Conservation (phyloP, 805 yeast genomes). For the Ogataea degrootiae region DNA sequence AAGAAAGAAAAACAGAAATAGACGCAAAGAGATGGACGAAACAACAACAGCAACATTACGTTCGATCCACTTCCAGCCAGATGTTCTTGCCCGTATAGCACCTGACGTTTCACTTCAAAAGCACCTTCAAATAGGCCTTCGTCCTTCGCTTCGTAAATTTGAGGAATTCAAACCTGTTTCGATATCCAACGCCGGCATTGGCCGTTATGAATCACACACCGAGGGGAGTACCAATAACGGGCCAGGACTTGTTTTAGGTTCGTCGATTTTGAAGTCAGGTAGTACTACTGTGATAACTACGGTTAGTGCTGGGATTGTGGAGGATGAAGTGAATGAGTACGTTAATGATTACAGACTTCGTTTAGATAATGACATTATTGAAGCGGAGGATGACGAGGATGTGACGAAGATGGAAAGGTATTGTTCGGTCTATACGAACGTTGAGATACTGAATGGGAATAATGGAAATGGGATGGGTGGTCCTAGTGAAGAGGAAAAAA, state of each 20-base stretch:
- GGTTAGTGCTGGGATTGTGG: conserved; percentile 63
- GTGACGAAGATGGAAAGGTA: conserved; percentile 2
- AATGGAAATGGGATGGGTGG: conserved; percentile 45
- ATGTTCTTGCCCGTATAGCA: conserved; percentile 74
- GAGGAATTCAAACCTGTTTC: conserved; percentile 65
- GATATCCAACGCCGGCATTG: conserved; percentile 35
- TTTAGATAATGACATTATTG: conserved; percentile 14
- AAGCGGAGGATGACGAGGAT: no score
- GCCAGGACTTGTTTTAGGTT: conserved; percentile 46
- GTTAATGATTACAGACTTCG: conserved; percentile 38
- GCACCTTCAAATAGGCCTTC: conserved; percentile 66
- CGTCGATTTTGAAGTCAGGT: conserved; percentile 66
- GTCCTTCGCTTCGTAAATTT: conserved; percentile 70
- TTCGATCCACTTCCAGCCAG: conserved; percentile 70
- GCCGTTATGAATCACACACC: conserved; percentile 22
- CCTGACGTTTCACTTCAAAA: conserved; percentile 81
- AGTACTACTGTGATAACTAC: conserved; percentile 70
- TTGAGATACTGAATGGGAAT: conserved; percentile 72
- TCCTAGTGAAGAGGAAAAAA: conserved; percentile 84
- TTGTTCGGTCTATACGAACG: conserved; percentile 61
- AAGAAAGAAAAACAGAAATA: neutral
- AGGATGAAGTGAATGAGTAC: conserved; percentile 39
- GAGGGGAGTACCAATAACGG: neutral
- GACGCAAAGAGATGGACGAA: conserved; percentile 3
- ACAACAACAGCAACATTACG: conserved; percentile 15